A percentile compares a stretch with the other conserved stretches of the same genome.
phyloP scores from a whole-genome alignment of 2,329 filamentous ascomycete genomes.

The Pseudovirgaria hyperparasitica region DNA sequence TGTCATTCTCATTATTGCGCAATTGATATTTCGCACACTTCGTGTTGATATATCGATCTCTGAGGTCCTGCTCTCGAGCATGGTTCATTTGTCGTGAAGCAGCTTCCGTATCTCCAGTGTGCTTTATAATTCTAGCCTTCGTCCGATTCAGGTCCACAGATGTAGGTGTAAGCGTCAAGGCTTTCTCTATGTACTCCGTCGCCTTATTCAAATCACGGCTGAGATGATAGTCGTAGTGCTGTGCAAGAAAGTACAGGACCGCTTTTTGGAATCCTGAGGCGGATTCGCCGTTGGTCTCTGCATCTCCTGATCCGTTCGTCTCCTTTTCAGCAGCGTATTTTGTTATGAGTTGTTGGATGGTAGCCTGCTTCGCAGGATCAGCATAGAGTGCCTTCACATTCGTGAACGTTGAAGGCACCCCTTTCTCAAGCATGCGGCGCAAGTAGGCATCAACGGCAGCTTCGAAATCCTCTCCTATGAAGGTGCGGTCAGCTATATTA shows the following conservation, averaged over 20 bases:
- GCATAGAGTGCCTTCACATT: slow-evolving; percentile 91
- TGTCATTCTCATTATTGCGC: slow-evolving; percentile 80
- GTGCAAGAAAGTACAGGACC: slow-evolving; percentile 83
- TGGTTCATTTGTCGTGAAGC: slow-evolving; percentile 82
- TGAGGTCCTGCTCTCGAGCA: slow-evolving; percentile 72
- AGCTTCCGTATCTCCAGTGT: slow-evolving; percentile 64
- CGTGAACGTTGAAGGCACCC: slow-evolving; percentile 89
- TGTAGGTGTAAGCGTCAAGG: slow-evolving; percentile 64
- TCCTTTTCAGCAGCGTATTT: slow-evolving; percentile 56
- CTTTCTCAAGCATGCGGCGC: slow-evolving; percentile 74
- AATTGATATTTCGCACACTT: slow-evolving; percentile 96
- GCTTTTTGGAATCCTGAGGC: slow-evolving; percentile 56
- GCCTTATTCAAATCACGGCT: slow-evolving; percentile 78
- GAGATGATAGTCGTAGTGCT: slow-evolving; percentile 89
- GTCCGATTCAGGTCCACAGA: slow-evolving; percentile 91
- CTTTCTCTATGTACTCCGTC: slow-evolving; percentile 67
- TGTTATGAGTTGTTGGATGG: slow-evolving; percentile 62
- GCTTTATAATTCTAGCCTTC: slow-evolving; percentile 89
- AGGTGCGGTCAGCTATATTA: slow-evolving; percentile 1
- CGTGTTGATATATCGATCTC: slow-evolving; percentile 95
- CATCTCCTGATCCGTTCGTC: slow-evolving; percentile 36
- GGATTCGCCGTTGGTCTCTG: slow-evolving; percentile 39
- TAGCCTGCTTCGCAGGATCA: slow-evolving; percentile 64
- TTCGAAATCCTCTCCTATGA: slow-evolving; percentile 62
- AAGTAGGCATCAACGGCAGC: slow-evolving; percentile 68